phyloP scores from a whole-genome alignment of 192 early-diverging fungal genomes.

The Coemansia sp. region DNA sequence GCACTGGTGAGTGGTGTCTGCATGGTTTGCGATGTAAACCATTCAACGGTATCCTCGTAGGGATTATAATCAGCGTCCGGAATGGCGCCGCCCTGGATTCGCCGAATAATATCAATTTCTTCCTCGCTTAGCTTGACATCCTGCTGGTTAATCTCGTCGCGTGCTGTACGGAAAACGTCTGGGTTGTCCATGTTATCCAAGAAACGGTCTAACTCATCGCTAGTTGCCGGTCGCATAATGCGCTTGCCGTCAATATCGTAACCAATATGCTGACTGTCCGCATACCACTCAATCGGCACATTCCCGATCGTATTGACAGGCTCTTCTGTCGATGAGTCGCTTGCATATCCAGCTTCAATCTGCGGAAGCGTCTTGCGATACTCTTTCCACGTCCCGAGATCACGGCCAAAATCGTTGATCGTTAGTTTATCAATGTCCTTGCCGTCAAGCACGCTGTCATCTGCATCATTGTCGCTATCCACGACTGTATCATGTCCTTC shows the following conservation, averaged over 20 bases:
- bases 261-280: slow-evolving; percentile 94
- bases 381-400: slow-evolving; percentile 39
- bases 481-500: slow-evolving; percentile 49
- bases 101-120: slow-evolving; percentile 91
- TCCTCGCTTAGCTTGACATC: slow-evolving; percentile 83
- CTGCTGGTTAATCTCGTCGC: slow-evolving; percentile 77
- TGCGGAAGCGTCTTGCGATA: slow-evolving; percentile 69
- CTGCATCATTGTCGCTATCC: slow-evolving; percentile 36
- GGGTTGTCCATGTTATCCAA: slow-evolving; percentile 90
- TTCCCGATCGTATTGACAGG: slow-evolving; percentile 90
- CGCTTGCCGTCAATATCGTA: slow-evolving; percentile 94
- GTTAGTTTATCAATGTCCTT: slow-evolving; percentile 43
- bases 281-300: slow-evolving; percentile 97
- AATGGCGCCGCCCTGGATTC: slow-evolving; percentile 76
- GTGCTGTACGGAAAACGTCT: slow-evolving; percentile 82
- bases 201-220: slow-evolving; percentile 93
- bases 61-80: slow-evolving; percentile 87
- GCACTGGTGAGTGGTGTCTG: slow-evolving; percentile 80
- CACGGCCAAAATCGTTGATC: slow-evolving; percentile 48
- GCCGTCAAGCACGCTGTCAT: slow-evolving; percentile 35
- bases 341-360: slow-evolving; percentile 91
- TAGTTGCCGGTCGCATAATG: slow-evolving; percentile 81
- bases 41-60: slow-evolving; percentile 92
- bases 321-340: slow-evolving; percentile 90
- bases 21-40: slow-evolving; percentile 85